Percentiles rank a stretch among this genome's conserved stretches.
Evolutionary conservation across 176 grass and related monocot species (phyloP).

Genomic region (Miscanthus lutarioriparius): DNA sequence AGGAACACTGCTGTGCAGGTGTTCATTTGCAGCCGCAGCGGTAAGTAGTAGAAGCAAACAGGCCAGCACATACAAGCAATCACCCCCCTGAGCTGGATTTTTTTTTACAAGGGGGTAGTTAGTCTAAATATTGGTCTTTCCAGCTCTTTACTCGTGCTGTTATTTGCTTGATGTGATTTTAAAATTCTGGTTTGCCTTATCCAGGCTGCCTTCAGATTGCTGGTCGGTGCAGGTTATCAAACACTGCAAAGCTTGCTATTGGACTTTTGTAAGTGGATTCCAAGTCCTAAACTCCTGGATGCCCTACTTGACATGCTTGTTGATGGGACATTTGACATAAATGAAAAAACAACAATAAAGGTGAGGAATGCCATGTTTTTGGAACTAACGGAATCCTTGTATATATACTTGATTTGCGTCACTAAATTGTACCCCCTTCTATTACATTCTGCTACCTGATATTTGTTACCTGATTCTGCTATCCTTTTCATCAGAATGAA

Average conservation of each 20-base stretch:
- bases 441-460: constrained; percentile 38
- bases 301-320: constrained; percentile 96
- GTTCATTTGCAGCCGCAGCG: not conserved
- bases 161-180: constrained; percentile 32
- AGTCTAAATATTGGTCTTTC: not conserved
- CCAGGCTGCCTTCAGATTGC: constrained; percentile 81
- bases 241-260: constrained; percentile 90
- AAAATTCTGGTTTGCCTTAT: constrained; percentile 43
- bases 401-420: constrained; percentile 32
- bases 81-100: not conserved
- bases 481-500: constrained; percentile 80
- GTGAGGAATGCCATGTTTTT: constrained; percentile 40
- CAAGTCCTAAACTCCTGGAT: constrained; percentile 72
- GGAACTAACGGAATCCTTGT: constrained; percentile 21
- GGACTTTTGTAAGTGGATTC: constrained; percentile 94
- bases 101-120: not conserved
- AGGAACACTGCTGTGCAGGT: not conserved
- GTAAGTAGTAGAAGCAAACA: not conserved
- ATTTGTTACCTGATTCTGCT: constrained; percentile 39
- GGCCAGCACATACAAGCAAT: not conserved
- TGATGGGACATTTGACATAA: constrained; percentile 81
- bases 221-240: constrained; percentile 89
- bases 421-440: constrained; percentile 22
- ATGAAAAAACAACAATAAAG: constrained; percentile 85
- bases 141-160: not conserved